A percentile compares a stretch with the other conserved stretches of the same genome.
These are phyloP conservation scores for Sugiyamaella chiloensis DNA, from an alignment of 805 yeast species.

Conservation along the genomic window DNA sequence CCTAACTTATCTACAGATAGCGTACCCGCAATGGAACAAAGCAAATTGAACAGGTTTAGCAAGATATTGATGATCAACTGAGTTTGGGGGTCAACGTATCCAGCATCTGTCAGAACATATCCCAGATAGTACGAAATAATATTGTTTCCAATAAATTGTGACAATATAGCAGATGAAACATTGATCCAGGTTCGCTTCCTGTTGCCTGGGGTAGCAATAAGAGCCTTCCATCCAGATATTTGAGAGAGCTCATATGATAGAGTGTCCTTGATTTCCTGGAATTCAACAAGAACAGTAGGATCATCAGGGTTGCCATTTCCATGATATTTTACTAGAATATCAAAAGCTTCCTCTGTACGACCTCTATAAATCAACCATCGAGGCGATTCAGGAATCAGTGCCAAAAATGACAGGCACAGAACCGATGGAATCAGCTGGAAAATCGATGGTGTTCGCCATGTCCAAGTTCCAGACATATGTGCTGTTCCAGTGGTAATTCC, in stretches of 20 bases:
- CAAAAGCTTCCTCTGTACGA: slow-evolving; percentile 42
- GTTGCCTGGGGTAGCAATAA: slow-evolving; percentile 56
- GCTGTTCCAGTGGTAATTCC: slow-evolving; percentile 71
- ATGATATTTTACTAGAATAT: slow-evolving; percentile 38
- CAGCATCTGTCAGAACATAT: slow-evolving; percentile 20
- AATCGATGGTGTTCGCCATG: slow-evolving; percentile 77
- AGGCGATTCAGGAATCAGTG: slow-evolving; percentile 75
- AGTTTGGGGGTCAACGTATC: background rate
- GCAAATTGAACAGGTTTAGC: slow-evolving; percentile 18
- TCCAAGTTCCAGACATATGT: slow-evolving; percentile 43
- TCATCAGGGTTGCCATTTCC: slow-evolving; percentile 1
- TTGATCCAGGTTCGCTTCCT: slow-evolving; percentile 59
- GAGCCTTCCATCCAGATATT: slow-evolving; percentile 30
- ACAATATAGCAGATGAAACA: slow-evolving; percentile 52
- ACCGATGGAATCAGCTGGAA: slow-evolving; percentile 60
- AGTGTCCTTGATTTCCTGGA: slow-evolving; percentile 10
- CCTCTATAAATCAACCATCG: slow-evolving; percentile 74
- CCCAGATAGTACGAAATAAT: slow-evolving; percentile 24
- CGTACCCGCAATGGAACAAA: slow-evolving; percentile 19
- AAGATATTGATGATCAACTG: slow-evolving; percentile 9
- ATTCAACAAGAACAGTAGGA: slow-evolving; percentile 9
- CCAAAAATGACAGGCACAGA: slow-evolving; percentile 47
- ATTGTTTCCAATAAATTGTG: slow-evolving; percentile 33
- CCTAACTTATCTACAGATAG: slow-evolving; percentile 42
- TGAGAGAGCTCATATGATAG: slow-evolving; percentile 7